Evolutionary conservation across 306 rosid species (phyloP), one percentile per base, ranked within the genome.

Genomic region (Cucumis sativus): DNA sequence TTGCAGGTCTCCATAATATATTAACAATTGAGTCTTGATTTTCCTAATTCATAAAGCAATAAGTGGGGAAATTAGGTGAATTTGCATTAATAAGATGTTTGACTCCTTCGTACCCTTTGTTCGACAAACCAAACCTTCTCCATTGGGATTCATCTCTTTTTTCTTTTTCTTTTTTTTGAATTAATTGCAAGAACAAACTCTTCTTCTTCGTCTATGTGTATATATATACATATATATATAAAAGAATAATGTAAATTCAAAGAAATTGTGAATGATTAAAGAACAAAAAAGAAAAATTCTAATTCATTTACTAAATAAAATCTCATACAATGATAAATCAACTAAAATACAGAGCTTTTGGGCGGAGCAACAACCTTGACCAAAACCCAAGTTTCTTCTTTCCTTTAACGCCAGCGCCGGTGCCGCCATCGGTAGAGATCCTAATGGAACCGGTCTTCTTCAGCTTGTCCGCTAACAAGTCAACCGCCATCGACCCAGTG

Each of bases 371-470:
- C 41, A 72, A 51, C 25, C 12, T 72, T 2, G 76, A 47, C 76
- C 76, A 72, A 28, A 72, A 72, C 60, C 76, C 76, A 72, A 11
- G 28, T 51, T 72, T 72, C 45, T 72, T 72, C 43, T 72, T 72
- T n/a, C 21, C 58, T 21, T 21, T 57, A 6, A 11, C 75, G 3
- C 11, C 49, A 28, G 5, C 49, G 15, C 7, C 74, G 8, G 1
- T 5, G 30, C 25, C 15, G n/a, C 6, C 28, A 12, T 8, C 37
- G 18, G 56, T 20, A 11, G 25, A 49, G 51, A 69, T 18, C 58
- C 58, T 20, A 47, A 70, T 70, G 7, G 75, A 70, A 6, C 58
- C 60, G 20, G 45, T 51, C 41, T 49, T 72, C 76, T 47, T 72
- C 61, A 72, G 10, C 61, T 28, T 51, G 6, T 72, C 45, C 0